Percentiles rank a stretch among this genome's conserved stretches.
Evolutionary conservation across 2,329 filamentous ascomycete genomes (phyloP).

Genomic region (Chaetomiaceae sp.): DNA sequence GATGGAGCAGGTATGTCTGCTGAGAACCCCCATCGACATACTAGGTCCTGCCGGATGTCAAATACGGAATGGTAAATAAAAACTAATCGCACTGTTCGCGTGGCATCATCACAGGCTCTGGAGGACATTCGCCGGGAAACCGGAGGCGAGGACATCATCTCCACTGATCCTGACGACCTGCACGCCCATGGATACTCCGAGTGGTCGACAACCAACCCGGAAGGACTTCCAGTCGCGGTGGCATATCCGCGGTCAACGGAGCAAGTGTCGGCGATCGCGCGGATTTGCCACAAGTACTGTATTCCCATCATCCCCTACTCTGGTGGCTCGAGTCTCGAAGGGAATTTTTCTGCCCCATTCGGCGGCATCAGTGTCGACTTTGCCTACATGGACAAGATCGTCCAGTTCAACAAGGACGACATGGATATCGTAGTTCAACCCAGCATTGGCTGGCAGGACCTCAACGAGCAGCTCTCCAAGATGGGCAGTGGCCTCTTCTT

Average conservation of each 20-base stretch:
- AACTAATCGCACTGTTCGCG: neutral
- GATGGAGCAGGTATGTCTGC: slow-evolving; percentile 38
- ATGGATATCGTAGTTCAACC: slow-evolving; percentile 94
- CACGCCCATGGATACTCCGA: slow-evolving; percentile 62
- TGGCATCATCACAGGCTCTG: slow-evolving; percentile 39
- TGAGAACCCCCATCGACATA: too few relatives aligned
- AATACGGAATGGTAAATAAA: neutral
- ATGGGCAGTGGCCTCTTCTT: slow-evolving; percentile 78
- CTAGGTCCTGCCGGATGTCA: neutral
- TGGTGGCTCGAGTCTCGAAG: slow-evolving; percentile 81
- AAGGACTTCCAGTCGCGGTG: slow-evolving; percentile 58
- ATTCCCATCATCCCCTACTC: slow-evolving; percentile 86
- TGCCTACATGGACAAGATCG: slow-evolving; percentile 75
- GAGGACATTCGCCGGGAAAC: slow-evolving; percentile 48
- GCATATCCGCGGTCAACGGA: slow-evolving; percentile 59
- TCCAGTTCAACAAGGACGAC: slow-evolving; percentile 76
- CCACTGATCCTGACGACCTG: slow-evolving; percentile 59
- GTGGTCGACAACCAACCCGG: slow-evolving; percentile 60
- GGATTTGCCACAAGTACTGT: slow-evolving; percentile 71
- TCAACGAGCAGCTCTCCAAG: slow-evolving; percentile 68
- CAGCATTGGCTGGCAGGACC: slow-evolving; percentile 83
- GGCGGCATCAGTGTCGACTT: slow-evolving; percentile 91
- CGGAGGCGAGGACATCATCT: slow-evolving; percentile 53
- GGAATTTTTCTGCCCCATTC: slow-evolving; percentile 81
- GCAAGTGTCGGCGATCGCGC: slow-evolving; percentile 56